Evolutionary conservation across 2,329 filamentous ascomycete species (phyloP).

Genomic region (Botrytis sinoallii): DNA sequence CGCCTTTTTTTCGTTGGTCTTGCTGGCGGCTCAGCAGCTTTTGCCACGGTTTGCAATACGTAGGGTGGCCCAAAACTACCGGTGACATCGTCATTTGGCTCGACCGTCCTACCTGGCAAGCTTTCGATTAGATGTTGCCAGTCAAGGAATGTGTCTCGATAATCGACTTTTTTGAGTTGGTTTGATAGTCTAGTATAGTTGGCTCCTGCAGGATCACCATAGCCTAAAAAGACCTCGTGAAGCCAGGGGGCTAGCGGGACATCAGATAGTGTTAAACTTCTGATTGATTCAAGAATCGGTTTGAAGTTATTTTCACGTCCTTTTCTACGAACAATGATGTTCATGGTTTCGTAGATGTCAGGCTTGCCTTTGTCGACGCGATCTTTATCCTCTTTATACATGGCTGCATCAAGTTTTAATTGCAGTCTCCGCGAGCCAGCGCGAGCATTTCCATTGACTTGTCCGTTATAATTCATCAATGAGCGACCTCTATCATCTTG

Average conservation of each 20-base stretch:
- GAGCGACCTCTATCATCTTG: constrained; percentile 79
- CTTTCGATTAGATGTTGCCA: constrained; percentile 93
- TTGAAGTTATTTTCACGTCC: constrained; percentile 97
- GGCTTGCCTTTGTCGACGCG: constrained; percentile 61
- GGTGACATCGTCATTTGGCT: constrained; percentile 68
- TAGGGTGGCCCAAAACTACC: constrained; percentile 85
- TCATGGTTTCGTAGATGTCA: constrained; percentile 80
- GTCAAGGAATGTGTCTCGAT: constrained; percentile 89
- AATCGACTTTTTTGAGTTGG: constrained; percentile 76
- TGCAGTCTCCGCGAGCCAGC: constrained; percentile 67
- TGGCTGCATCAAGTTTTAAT: constrained; percentile 74
- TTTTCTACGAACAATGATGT: constrained; percentile 77
- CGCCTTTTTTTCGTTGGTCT: constrained; percentile 79
- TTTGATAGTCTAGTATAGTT: constrained; percentile 81
- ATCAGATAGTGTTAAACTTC: constrained; percentile 78
- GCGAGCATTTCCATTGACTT: constrained; percentile 61
- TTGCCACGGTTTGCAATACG: constrained; percentile 66
- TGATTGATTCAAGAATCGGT: constrained; percentile 86
- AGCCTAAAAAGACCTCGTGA: constrained; percentile 96
- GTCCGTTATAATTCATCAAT: constrained; percentile 60
- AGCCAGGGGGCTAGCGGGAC: constrained; percentile 87
- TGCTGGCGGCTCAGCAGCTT: constrained; percentile 48
- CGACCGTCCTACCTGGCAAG: constrained; percentile 80
- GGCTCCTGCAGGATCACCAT: constrained; percentile 86
- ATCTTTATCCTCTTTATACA: constrained; percentile 75